Evolutionary conservation across 805 yeast genomes (phyloP).

Genomic region (Schwanniomyces occidentalis): DNA sequence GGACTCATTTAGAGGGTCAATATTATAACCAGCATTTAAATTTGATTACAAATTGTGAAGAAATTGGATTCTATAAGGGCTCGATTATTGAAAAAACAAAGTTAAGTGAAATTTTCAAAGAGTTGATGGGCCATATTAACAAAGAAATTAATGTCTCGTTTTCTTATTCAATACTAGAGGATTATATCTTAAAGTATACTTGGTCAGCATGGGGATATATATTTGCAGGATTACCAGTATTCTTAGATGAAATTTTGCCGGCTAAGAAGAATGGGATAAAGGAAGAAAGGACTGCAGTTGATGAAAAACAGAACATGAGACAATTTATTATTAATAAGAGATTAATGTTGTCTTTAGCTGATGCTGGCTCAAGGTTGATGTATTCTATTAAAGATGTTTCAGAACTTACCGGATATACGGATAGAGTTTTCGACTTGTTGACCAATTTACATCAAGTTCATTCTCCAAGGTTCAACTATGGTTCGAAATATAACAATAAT

Average conservation of each 20-base stretch:
- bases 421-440: slow-evolving; percentile 74
- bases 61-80: slow-evolving; percentile 92
- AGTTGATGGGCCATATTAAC: slow-evolving; percentile 53
- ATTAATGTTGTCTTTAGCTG: slow-evolving; percentile 85
- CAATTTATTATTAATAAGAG: slow-evolving; percentile 90
- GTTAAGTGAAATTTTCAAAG: slow-evolving; percentile 57
- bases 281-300: slow-evolving; percentile 19
- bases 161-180: slow-evolving; percentile 73
- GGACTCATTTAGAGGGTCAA: slow-evolving; percentile 82
- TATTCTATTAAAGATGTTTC: slow-evolving; percentile 90
- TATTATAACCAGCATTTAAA: slow-evolving; percentile 85
- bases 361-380: slow-evolving; percentile 93
- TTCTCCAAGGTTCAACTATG: slow-evolving; percentile 56
- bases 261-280: slow-evolving; percentile 11
- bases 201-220: slow-evolving; percentile 97
- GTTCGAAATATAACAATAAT: slow-evolving; percentile 41
- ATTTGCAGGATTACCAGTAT: slow-evolving; percentile 86
- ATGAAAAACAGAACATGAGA: slow-evolving; percentile 68
- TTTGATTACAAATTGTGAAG: slow-evolving; percentile 86
- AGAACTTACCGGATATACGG: slow-evolving; percentile 89
- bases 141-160: slow-evolving; percentile 60
- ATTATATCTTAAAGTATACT: slow-evolving; percentile 81
- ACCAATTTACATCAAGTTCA: slow-evolving; percentile 83
- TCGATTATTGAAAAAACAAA: slow-evolving; percentile 72
- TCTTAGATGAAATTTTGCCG: slow-evolving; percentile 53